These are phyloP conservation scores for Aspergillus luchuensis DNA, from an alignment of 2,329 filamentous ascomycete genomes.

Conservation along the genomic window DNA sequence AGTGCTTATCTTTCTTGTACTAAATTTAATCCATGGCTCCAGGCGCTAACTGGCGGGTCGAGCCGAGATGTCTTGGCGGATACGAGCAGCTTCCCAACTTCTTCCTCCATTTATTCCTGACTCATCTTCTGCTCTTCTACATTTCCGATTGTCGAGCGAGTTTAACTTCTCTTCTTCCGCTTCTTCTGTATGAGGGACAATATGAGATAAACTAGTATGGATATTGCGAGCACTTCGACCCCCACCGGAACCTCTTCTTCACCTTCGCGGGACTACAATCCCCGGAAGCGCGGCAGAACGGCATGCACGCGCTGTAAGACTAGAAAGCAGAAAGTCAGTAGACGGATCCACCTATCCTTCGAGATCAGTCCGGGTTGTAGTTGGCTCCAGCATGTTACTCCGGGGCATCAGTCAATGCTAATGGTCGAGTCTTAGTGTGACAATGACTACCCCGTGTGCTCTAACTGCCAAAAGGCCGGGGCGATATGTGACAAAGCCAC, in stretches of 20 bases:
- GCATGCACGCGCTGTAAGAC: conserved; percentile 51
- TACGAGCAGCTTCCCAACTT: neutral
- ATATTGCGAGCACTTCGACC: conserved; percentile 23
- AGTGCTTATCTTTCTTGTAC: no score
- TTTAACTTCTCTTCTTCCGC: no score
- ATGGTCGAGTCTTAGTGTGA: conserved; percentile 40
- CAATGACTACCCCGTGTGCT: conserved; percentile 49
- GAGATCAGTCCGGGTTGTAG: neutral
- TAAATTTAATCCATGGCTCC: neutral
- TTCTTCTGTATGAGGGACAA: neutral
- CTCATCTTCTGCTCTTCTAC: neutral
- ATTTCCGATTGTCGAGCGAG: neutral
- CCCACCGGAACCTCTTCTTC: conserved; percentile 27
- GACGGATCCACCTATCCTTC: neutral
- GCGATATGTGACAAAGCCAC: conserved; percentile 47
- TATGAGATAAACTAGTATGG: conserved; percentile 16
- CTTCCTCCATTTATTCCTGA: neutral
- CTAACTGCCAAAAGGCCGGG: conserved; percentile 49
- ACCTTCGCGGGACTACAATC: conserved; percentile 38
- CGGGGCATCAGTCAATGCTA: neutral
- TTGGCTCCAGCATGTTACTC: neutral
- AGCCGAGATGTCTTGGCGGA: neutral
- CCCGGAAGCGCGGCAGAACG: conserved; percentile 49
- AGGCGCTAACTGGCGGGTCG: conserved; percentile 2
- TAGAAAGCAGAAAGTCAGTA: conserved; percentile 48